A percentile compares a stretch with the other conserved stretches of the same genome.
phyloP scores from a whole-genome alignment of 169 alveolate genomes.

The Cryptosporidium ryanae region DNA sequence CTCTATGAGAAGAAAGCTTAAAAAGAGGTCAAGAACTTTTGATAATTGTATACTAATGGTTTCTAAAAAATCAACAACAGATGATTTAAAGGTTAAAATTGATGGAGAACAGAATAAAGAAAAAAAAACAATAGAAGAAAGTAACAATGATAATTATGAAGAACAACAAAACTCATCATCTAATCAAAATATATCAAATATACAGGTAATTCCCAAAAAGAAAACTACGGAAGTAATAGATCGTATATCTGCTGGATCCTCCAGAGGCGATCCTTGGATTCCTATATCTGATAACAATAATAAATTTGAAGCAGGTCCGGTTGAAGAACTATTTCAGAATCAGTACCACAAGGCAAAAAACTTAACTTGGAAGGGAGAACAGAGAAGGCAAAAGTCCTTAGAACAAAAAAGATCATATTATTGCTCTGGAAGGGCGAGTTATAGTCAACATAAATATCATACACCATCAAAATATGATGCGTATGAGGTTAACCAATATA shows the following conservation, averaged over 20 bases:
- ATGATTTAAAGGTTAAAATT: too few species aligned
- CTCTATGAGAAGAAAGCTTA: not conserved
- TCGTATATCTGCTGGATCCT: not conserved
- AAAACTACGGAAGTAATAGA: not conserved
- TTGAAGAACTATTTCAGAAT: constrained; percentile 13
- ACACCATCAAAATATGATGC: constrained; percentile 6
- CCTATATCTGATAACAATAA: constrained; percentile 26
- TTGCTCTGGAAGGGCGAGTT: not conserved
- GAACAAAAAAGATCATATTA: constrained; percentile 19
- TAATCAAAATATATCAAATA: not conserved
- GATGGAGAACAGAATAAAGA: too few species aligned
- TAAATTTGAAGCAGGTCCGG: not conserved
- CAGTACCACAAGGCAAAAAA: not conserved
- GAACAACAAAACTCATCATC: not conserved
- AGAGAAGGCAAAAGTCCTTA: constrained; percentile 17
- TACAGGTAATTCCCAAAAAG: constrained; percentile 38
- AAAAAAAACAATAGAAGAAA: too few species aligned
- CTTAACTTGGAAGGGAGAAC: constrained; percentile 33
- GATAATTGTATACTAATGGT: too few species aligned
- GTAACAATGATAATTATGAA: not conserved
- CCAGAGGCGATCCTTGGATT: constrained; percentile 65
- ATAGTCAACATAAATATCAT: constrained; percentile 11
- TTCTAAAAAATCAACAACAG: too few species aligned
- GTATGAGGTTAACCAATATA: constrained; percentile 2
- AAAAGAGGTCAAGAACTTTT: not conserved